These are phyloP conservation scores for Calonectria pseudoreteaudii DNA, from an alignment of 2,329 filamentous ascomycete species.

Conservation along the genomic window DNA sequence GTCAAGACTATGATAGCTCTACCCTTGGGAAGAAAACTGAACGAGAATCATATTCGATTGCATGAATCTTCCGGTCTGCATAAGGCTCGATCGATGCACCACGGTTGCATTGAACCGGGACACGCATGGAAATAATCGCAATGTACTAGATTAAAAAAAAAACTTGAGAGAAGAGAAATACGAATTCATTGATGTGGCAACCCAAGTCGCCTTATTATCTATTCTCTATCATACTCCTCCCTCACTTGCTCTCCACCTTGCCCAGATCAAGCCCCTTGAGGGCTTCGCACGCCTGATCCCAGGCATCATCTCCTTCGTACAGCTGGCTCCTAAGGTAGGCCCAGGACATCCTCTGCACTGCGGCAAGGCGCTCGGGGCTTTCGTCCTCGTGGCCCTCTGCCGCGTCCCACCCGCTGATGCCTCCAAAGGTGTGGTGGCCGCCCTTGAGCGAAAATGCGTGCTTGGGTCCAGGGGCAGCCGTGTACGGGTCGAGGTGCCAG, in stretches of 20 bases:
- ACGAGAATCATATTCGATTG: neutral
- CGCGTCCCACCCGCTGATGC: conserved; percentile 43
- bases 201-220: neutral
- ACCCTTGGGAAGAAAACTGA: neutral
- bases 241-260: conserved; percentile 28
- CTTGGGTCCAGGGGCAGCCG: conserved; percentile 31
- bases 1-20: neutral
- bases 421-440: conserved; percentile 42
- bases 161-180: no score
- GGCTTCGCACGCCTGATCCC: conserved; percentile 32
- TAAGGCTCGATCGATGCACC: neutral
- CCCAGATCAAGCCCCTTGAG: conserved; percentile 32
- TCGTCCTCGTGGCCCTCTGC: conserved; percentile 39
- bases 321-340: conserved; percentile 40
- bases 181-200: neutral
- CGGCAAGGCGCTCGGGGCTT: conserved; percentile 35
- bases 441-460: conserved; percentile 32
- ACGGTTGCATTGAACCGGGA: neutral
- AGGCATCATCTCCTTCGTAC: conserved; percentile 32
- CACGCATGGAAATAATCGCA: neutral
- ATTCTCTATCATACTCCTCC: no score
- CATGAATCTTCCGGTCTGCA: no score
- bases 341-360: conserved; percentile 40
- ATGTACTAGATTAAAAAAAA: no score
- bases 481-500: conserved; percentile 42